These are phyloP conservation scores for Rhododendron griersonianum DNA, from an alignment of 148 eudicot genomes.

Conservation along the genomic window DNA sequence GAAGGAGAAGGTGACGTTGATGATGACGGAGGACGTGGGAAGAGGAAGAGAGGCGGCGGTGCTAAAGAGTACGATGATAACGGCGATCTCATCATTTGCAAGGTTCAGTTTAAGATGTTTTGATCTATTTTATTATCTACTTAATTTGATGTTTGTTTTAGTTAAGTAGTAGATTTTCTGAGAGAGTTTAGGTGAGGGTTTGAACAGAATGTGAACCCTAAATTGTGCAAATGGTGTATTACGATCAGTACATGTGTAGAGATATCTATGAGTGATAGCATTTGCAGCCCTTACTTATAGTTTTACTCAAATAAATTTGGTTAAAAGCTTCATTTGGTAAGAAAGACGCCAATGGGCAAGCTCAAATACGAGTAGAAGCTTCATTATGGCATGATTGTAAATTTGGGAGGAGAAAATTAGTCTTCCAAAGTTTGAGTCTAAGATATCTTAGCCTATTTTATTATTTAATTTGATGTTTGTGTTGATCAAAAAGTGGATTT, in stretches of 20 bases:
- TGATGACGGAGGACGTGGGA: slow-evolving; percentile 26
- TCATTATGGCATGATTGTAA: too few species aligned
- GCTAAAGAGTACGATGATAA: slow-evolving; percentile 73
- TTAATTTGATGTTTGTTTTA: background rate
- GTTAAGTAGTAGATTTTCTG: background rate
- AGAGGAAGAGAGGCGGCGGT: slow-evolving; percentile 25
- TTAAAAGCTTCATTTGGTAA: too few species aligned
- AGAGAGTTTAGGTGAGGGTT: background rate
- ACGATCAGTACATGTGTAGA: background rate
- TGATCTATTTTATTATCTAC: background rate
- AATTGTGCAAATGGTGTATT: background rate
- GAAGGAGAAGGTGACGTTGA: slow-evolving; percentile 16
- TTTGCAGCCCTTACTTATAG: too few species aligned
- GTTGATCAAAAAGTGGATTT: background rate
- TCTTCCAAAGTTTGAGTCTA: too few species aligned
- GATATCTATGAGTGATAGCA: too few species aligned
- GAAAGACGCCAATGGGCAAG: too few species aligned
- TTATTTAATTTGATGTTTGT: too few species aligned
- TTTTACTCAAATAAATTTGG: too few species aligned
- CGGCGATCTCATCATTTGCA: slow-evolving; percentile 83
- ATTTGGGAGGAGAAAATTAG: too few species aligned
- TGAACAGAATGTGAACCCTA: slow-evolving; percentile 4
- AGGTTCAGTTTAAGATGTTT: slow-evolving; percentile 30
- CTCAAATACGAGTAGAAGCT: too few species aligned
- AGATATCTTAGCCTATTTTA: too few species aligned